phyloP scores from a whole-genome alignment of 257 asterid species.

The Salvia hispanica region DNA sequence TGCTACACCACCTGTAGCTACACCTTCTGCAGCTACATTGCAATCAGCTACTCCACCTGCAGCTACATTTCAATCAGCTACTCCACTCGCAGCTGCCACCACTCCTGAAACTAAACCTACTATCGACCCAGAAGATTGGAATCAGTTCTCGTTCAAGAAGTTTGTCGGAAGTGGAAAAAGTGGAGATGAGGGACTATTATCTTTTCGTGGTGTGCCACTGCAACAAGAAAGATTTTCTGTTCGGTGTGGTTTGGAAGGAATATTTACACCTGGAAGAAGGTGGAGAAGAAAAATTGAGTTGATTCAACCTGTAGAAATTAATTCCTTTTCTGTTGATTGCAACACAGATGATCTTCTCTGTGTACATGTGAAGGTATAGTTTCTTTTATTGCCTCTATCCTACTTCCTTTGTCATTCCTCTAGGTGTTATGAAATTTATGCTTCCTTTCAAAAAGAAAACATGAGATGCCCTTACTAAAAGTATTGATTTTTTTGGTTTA shows the following conservation, averaged over 20 bases:
- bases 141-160: slow-evolving; percentile 71
- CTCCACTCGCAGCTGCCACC: slow-evolving; percentile 61
- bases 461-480: slow-evolving; percentile 12
- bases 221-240: slow-evolving; percentile 93
- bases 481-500: slow-evolving; percentile 23
- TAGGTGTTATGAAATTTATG: slow-evolving; percentile 20
- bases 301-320: slow-evolving; percentile 88
- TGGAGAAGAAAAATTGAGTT: slow-evolving; percentile 95
- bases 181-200: slow-evolving; percentile 66
- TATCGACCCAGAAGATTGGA: slow-evolving; percentile 73
- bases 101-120: slow-evolving; percentile 53
- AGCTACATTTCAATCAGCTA: neutral
- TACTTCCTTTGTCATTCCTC: slow-evolving; percentile 14
- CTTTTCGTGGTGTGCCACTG: slow-evolving; percentile 93
- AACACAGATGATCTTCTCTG: slow-evolving; percentile 92
- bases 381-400: slow-evolving; percentile 13
- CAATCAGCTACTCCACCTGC: slow-evolving; percentile 32
- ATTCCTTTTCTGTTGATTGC: slow-evolving; percentile 80
- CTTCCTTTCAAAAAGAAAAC: slow-evolving; percentile 6
- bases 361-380: slow-evolving; percentile 78
- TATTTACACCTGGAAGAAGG: slow-evolving; percentile 88
- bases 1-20: slow-evolving; percentile 52
- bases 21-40: slow-evolving; percentile 50
- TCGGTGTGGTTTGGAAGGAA: slow-evolving; percentile 97
- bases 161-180: slow-evolving; percentile 55